Base-by-base conservation (phyloP, 495 filamentous ascomycete genomes). In the Achaetomiella virescens region DNA sequence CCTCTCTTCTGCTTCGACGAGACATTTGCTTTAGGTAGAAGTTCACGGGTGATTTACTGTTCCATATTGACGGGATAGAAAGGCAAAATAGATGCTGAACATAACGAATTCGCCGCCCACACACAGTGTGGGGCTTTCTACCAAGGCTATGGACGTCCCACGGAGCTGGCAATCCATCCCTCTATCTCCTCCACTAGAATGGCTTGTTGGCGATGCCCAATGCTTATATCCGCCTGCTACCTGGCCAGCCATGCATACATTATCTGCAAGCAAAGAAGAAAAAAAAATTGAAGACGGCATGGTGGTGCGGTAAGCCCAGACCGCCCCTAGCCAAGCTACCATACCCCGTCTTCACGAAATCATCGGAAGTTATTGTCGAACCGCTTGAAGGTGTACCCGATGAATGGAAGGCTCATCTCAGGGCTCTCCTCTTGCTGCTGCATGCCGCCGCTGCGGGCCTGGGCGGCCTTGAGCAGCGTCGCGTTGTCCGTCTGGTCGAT, bases 381-480 rank as follows among this genome's bases (percentile, higher is more conserved):
- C 54, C 93, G 87, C 78, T 96, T 97, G 78, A 96, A 98, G 18
- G 93, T 98, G 69, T 98, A 98, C 21, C 93, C 93, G 63, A 97
- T 95, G 70, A 98, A 98, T 2, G 93, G 93, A 66, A 97, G 70
- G 69, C 85, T 91, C 83, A 97, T 89, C 78, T 97, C 95, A n/a
- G 79, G 79, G 25, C 73, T 73, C 55, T 82, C 78, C 43, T 76
- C 74, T 48, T 62, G 64, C 58, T 71, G 72, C 15, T 21, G 27
- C 27, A 31, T 45, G 41, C 48, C 57, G 54, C 42, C 55, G 40
- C 61, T 64, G 52, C 76, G 71, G 73, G 68, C 82, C 81, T 78
- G 90, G 49, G 72, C 70, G 73, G 69, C 82, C 81, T 76, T 89
- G 80, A 70, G 82, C 80, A 72, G 80, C 72, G 74, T 95, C 66